Conservation (phyloP, 1,284 basidiomycete genomes). For the Ustilago tritici region DNA sequence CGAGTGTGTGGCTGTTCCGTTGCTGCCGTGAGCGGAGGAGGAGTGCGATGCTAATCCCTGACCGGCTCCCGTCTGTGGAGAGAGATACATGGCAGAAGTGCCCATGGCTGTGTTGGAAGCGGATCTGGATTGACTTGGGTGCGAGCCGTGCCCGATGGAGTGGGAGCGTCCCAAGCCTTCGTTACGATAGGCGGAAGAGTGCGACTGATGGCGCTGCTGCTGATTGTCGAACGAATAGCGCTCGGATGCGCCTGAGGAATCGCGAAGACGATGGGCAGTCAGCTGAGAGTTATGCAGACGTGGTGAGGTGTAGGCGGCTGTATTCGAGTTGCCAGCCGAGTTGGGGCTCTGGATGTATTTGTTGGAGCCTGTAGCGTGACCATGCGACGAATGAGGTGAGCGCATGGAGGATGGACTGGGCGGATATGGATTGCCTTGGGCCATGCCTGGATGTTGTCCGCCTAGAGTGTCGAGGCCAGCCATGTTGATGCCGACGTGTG, state of each 20-base stretch:
- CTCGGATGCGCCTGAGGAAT: conserved; percentile 14
- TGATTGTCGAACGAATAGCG: conserved; percentile 42
- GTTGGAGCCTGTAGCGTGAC: conserved; percentile 31
- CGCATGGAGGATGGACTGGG: conserved; percentile 45
- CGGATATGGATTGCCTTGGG: conserved; percentile 23
- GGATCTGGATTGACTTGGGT: conserved; percentile 28
- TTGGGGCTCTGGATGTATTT: conserved; percentile 32
- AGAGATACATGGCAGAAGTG: conserved; percentile 44
- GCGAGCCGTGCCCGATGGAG: conserved; percentile 50
- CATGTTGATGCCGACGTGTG: conserved; percentile 58
- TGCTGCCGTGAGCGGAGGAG: conserved; percentile 31
- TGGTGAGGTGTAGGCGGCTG: conserved; percentile 36
- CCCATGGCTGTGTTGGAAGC: conserved; percentile 18
- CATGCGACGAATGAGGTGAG: conserved; percentile 41
- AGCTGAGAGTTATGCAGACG: conserved; percentile 35
- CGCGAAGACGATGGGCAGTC: conserved; percentile 19
- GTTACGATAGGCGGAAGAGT: conserved; percentile 31
- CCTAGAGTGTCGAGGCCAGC: conserved; percentile 28
- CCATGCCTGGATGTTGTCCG: conserved; percentile 24
- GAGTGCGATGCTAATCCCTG: conserved; percentile 25
- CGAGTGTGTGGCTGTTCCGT: conserved; percentile 13
- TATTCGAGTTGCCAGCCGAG: conserved; percentile 11
- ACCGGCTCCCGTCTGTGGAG: conserved; percentile 27
- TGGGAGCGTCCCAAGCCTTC: conserved; percentile 41
- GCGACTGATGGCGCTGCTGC: conserved; percentile 22